Evolutionary conservation across 2,329 filamentous ascomycete species (phyloP).

Genomic region (Torrubiellomyces zombiae): DNA sequence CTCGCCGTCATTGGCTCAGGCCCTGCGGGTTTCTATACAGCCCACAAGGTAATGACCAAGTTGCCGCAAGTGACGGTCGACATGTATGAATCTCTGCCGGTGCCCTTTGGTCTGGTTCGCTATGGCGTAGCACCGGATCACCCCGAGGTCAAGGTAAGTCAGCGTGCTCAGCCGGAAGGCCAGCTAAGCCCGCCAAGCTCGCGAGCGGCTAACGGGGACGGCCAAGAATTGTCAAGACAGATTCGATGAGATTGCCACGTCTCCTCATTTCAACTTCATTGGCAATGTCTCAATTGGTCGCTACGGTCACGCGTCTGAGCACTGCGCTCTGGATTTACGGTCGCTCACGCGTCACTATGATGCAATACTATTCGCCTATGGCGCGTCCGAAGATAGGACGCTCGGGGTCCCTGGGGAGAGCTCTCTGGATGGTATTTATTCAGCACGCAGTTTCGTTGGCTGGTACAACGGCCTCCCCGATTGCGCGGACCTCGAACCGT

Average conservation of each 20-base stretch:
- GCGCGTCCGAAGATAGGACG: conserved; percentile 66
- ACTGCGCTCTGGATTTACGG: conserved; percentile 44
- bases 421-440: conserved; percentile 56
- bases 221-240: conserved; percentile 82
- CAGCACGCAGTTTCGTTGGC: conserved; percentile 82
- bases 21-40: conserved; percentile 89
- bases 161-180: too few relatives aligned
- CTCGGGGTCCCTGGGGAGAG: conserved; percentile 70
- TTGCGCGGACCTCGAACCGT: conserved; percentile 53
- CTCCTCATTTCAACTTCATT: conserved; percentile 72
- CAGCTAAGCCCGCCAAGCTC: too few relatives aligned
- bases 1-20: conserved; percentile 86
- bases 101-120: conserved; percentile 80
- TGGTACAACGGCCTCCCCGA: conserved; percentile 97
- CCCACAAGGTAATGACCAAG: conserved; percentile 67
- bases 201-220: conserved; percentile 2
- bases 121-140: conserved; percentile 98
- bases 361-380: conserved; percentile 83
- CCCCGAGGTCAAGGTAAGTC: conserved; percentile 80
- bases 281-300: conserved; percentile 74
- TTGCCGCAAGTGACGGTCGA: conserved; percentile 60
- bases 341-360: conserved; percentile 71
- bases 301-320: conserved; percentile 18
- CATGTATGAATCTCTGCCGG: conserved; percentile 91
- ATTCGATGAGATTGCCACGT: conserved; percentile 74